Conservation (phyloP, 768 basidiomycete species). For the Boletus subparvulus region DNA sequence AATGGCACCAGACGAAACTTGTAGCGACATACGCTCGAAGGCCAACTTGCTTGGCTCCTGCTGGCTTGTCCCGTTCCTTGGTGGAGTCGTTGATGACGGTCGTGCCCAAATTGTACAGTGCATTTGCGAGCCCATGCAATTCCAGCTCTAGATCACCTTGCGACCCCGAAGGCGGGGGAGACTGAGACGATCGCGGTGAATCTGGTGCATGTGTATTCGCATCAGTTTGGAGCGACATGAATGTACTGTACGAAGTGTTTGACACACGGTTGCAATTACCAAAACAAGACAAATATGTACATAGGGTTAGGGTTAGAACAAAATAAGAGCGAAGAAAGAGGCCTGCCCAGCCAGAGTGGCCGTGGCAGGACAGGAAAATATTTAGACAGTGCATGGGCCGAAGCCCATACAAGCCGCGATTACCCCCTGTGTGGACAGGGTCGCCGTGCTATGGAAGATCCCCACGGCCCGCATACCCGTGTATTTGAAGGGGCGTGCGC, state of each 20-base stretch:
- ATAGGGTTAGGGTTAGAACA: conserved; percentile 35
- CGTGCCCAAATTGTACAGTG: conserved; percentile 77
- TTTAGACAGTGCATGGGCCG: conserved; percentile 77
- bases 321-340: conserved; percentile 16
- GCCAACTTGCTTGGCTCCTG: conserved; percentile 75
- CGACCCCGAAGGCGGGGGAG: conserved; percentile 62
- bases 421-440: conserved; percentile 49
- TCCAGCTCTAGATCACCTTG: conserved; percentile 80
- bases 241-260: too few relatives aligned
- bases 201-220: conserved; percentile 26
- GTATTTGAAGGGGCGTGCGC: conserved; percentile 53
- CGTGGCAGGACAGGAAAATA: conserved; percentile 74
- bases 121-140: conserved; percentile 71
- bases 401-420: conserved; percentile 52
- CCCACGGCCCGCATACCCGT: conserved; percentile 56
- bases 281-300: conserved; percentile 3
- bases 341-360: conserved; percentile 47
- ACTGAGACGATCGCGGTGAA: conserved; percentile 72
- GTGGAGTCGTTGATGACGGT: conserved; percentile 83
- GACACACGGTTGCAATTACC: not conserved
- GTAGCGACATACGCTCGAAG: conserved; percentile 56
- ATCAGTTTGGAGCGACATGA: conserved; percentile 12
- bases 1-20: not conserved
- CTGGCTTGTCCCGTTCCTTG: conserved; percentile 72
- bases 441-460: conserved; percentile 56